Evolutionary conservation across 108 stramenopile genomes (phyloP).

Genomic region (Parmales sp.): DNA sequence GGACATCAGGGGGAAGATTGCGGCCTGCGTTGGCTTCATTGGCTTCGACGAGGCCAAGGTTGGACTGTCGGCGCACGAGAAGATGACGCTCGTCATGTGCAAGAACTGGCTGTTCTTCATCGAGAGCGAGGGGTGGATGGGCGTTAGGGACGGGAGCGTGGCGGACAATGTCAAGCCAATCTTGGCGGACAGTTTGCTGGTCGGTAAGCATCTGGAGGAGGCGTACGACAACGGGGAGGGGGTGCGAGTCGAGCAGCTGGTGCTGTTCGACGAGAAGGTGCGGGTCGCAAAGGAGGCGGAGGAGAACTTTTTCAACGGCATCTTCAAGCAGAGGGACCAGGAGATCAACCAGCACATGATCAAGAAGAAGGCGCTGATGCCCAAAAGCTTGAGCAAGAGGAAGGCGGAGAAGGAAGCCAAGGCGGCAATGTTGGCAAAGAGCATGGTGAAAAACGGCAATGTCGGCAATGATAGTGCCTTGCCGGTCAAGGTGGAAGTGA

Average conservation of each 20-base stretch:
- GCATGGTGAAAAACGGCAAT: neutral
- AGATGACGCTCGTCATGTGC: conserved; percentile 24
- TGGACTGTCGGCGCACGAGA: conserved; percentile 16
- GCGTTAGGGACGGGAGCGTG: conserved; percentile 18
- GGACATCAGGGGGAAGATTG: conserved; percentile 29
- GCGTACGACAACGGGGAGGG: conserved; percentile 13
- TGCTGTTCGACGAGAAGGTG: conserved; percentile 16
- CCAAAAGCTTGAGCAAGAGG: neutral
- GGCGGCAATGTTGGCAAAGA: neutral
- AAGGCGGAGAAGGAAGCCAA: conserved; percentile 11
- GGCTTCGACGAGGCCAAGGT: conserved; percentile 15
- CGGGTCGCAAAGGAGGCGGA: conserved; percentile 12
- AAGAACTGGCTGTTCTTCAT: conserved; percentile 17
- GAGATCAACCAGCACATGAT: conserved; percentile 28
- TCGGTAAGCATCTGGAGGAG: conserved; percentile 20
- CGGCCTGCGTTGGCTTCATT: conserved; percentile 15
- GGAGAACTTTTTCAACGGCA: conserved; percentile 22
- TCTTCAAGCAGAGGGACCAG: conserved; percentile 31
- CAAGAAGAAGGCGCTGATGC: conserved; percentile 18
- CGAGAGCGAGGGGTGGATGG: conserved; percentile 23
- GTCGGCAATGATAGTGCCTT: neutral
- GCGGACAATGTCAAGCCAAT: conserved; percentile 22
- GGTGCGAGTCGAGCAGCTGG: conserved; percentile 17
- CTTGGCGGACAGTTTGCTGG: conserved; percentile 21
- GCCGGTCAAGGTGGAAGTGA: neutral